phyloP scores from a whole-genome alignment of 2,329 filamentous ascomycete genomes.

The Bipolaris oryzae region DNA sequence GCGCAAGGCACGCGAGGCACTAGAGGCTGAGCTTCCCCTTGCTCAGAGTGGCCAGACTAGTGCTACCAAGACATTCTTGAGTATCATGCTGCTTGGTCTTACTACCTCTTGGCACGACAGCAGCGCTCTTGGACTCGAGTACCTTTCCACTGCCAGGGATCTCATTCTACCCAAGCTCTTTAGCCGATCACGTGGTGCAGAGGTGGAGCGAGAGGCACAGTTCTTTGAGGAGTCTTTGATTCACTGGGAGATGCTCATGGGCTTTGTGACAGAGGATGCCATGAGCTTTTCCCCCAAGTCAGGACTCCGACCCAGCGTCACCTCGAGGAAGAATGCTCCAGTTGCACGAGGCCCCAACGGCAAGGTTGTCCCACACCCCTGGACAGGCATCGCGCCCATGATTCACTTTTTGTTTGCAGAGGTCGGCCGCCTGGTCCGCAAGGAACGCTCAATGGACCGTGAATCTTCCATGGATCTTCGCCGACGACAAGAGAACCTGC shows the following conservation, averaged over 20 bases:
- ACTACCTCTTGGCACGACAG: slow-evolving; percentile 66
- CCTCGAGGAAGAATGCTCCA: slow-evolving; percentile 26
- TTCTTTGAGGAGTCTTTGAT: slow-evolving; percentile 64
- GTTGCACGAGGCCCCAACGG: slow-evolving; percentile 39
- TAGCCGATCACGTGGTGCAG: slow-evolving; percentile 38
- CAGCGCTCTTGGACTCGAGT: slow-evolving; percentile 60
- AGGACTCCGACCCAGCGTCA: slow-evolving; percentile 30
- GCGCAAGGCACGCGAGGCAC: slow-evolving; percentile 58
- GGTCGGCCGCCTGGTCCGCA: slow-evolving; percentile 53
- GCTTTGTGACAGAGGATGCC: slow-evolving; percentile 57
- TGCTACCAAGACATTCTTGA: slow-evolving; percentile 61
- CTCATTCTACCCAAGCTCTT: slow-evolving; percentile 54
- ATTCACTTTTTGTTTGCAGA: slow-evolving; percentile 55
- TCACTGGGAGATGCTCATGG: slow-evolving; percentile 65
- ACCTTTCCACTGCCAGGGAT: slow-evolving; percentile 56
- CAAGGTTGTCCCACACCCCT: slow-evolving; percentile 54
- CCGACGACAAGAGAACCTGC: slow-evolving; percentile 42
- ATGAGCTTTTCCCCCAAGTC: slow-evolving; percentile 42
- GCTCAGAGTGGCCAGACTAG: slow-evolving; percentile 49
- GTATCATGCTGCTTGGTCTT: slow-evolving; percentile 63
- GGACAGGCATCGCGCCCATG: slow-evolving; percentile 57
- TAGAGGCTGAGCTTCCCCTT: slow-evolving; percentile 56
- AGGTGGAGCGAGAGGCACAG: slow-evolving; percentile 47
- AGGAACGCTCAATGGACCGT: slow-evolving; percentile 41
- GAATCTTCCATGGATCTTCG: slow-evolving; percentile 37